phyloP scores from a whole-genome alignment of 768 basidiomycete species.

The Chalciporus chontae region DNA sequence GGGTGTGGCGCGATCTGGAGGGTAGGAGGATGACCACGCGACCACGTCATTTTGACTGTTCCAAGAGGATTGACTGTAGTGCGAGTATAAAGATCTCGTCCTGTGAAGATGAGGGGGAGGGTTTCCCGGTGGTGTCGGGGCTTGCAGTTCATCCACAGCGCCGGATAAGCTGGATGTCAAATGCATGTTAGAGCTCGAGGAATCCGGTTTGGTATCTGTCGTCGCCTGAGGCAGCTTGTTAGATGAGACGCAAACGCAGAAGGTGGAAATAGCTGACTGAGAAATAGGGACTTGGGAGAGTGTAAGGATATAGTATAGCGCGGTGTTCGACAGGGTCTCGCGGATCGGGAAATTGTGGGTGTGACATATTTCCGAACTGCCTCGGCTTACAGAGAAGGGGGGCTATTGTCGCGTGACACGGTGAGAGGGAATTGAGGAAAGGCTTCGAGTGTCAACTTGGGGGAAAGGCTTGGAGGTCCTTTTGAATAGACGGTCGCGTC shows the following conservation, averaged over 20 bases:
- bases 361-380: neutral
- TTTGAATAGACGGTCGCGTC: neutral
- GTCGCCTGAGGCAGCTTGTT: neutral
- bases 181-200: slow-evolving; percentile 37
- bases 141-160: slow-evolving; percentile 55
- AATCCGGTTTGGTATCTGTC: neutral
- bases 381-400: neutral
- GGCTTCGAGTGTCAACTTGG: no score
- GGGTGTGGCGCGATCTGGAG: slow-evolving; percentile 24
- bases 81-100: neutral
- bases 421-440: neutral
- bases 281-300: neutral
- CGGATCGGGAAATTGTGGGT: neutral
- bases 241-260: neutral
- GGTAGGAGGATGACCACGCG: slow-evolving; percentile 10
- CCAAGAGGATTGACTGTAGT: neutral
- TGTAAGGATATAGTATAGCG: neutral
- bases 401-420: neutral
- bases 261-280: neutral
- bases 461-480: neutral
- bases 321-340: neutral
- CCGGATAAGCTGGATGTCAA: slow-evolving; percentile 51
- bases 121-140: slow-evolving; percentile 33
- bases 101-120: slow-evolving; percentile 22
- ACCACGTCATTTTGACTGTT: neutral